Conservation (phyloP, 2,329 filamentous ascomycete species). For the Nakataea oryzae region DNA sequence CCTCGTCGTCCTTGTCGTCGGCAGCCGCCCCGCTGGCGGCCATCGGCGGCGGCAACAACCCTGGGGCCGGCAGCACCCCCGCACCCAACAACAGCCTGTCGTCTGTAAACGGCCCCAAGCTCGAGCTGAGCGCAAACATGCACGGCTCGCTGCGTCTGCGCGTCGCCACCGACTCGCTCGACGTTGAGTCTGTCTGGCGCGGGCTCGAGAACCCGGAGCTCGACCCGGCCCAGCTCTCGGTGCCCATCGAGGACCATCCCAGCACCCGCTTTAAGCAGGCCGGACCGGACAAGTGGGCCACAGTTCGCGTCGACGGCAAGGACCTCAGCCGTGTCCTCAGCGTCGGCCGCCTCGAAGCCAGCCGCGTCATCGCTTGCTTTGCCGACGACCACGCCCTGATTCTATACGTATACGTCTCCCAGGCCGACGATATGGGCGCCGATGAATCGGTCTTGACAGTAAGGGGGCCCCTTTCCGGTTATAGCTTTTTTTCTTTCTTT, state of each 20-base stretch:
- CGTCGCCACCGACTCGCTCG: slow-evolving; percentile 72
- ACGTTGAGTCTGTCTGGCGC: slow-evolving; percentile 78
- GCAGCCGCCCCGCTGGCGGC: slow-evolving; percentile 17
- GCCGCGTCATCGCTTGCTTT: slow-evolving; percentile 82
- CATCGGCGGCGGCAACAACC: slow-evolving; percentile 6
- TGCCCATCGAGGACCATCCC: slow-evolving; percentile 68
- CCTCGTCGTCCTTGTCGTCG: slow-evolving; percentile 18
- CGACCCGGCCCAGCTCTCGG: slow-evolving; percentile 64
- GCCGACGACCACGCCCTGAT: slow-evolving; percentile 71
- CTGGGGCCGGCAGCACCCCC: slow-evolving; percentile 7
- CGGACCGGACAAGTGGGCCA: slow-evolving; percentile 77
- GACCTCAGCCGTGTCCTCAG: slow-evolving; percentile 95
- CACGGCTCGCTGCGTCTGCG: slow-evolving; percentile 74
- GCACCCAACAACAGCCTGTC: slow-evolving; percentile 7
- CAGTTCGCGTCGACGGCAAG: slow-evolving; percentile 79
- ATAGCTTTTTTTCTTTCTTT: not conserved
- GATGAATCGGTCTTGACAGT: slow-evolving; percentile 72
- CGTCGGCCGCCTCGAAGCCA: slow-evolving; percentile 75
- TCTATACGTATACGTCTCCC: slow-evolving; percentile 70
- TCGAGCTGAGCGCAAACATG: slow-evolving; percentile 91
- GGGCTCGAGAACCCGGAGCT: slow-evolving; percentile 80
- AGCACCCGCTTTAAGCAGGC: slow-evolving; percentile 68
- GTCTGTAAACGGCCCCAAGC: slow-evolving; percentile 42
- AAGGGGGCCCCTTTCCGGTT: slow-evolving; percentile 19
- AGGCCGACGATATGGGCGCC: slow-evolving; percentile 52